These are phyloP conservation scores for Iris macrosiphon DNA, from an alignment of 106 monocot species.

Conservation along the genomic window DNA sequence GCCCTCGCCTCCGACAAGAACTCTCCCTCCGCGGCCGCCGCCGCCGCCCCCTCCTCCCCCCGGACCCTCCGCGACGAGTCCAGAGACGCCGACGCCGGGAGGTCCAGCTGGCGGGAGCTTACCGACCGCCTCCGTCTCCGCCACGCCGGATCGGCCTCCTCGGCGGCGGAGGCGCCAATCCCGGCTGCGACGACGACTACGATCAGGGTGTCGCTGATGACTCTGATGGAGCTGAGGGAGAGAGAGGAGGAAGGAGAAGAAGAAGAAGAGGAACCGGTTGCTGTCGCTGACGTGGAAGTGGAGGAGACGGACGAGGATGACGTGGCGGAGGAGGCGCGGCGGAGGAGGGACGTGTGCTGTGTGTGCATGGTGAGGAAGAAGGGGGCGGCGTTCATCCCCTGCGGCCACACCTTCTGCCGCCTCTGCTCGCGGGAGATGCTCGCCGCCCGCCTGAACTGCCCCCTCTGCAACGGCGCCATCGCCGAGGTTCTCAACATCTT, in stretches of 20 bases:
- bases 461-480: conserved; percentile 11
- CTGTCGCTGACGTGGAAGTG: not conserved
- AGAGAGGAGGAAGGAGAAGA: not conserved
- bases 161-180: not conserved
- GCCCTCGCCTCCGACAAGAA: conserved; percentile 10
- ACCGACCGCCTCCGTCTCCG: not conserved
- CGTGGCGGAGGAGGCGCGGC: not conserved
- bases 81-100: not conserved
- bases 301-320: not conserved
- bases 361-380: conserved; percentile 17
- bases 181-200: not conserved
- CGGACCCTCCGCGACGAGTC: conserved; percentile 14
- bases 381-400: conserved; percentile 28
- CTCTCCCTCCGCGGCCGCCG: not conserved
- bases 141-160: not conserved
- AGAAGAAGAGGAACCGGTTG: not conserved
- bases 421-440: conserved; percentile 9
- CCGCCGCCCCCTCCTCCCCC: not conserved
- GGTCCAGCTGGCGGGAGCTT: not conserved
- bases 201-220: conserved; percentile 18
- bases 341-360: conserved; percentile 12
- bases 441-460: not conserved
- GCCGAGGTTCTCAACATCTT: conserved; percentile 17
- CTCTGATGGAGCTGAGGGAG: conserved; percentile 7
- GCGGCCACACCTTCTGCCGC: conserved; percentile 26